Percentiles rank a stretch among this genome's conserved stretches.
Conservation (phyloP, 2,329 filamentous ascomycete species). For the Scedosporium boydii region DNA sequence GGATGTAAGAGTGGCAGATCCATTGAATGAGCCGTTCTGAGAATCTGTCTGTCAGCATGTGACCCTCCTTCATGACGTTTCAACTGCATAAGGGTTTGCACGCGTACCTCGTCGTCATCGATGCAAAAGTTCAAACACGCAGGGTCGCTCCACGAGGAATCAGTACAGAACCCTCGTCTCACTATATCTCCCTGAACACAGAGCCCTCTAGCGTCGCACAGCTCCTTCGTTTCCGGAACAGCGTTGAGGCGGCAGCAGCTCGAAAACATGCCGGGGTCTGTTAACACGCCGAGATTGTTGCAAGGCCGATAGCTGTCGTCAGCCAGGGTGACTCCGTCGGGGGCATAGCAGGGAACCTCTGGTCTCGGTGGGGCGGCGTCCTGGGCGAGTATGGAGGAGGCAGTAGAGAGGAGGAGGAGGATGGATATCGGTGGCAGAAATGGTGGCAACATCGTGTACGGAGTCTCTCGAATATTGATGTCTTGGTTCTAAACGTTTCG, state of each 20-base stretch:
- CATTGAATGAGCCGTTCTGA: conserved; percentile 16
- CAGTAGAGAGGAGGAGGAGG: background rate
- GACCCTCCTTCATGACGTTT: conserved; percentile 1
- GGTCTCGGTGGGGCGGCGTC: background rate
- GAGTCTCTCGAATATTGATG: background rate
- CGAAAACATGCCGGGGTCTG: conserved; percentile 17
- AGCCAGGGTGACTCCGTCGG: conserved; percentile 17
- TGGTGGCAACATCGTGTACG: background rate
- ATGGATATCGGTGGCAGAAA: background rate
- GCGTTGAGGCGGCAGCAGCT: conserved; percentile 21
- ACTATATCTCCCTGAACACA: conserved; percentile 16
- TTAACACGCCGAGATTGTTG: conserved; percentile 20
- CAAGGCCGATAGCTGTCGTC: conserved; percentile 21
- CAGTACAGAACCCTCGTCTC: conserved; percentile 20
- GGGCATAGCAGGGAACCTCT: conserved; percentile 16
- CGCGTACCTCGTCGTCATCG: conserved; percentile 9
- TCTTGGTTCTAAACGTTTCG: background rate
- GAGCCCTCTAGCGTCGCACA: conserved; percentile 18
- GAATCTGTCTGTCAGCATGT: background rate
- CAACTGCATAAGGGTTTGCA: background rate
- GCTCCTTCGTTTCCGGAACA: conserved; percentile 13
- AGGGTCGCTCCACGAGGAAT: conserved; percentile 19
- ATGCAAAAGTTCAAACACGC: conserved; percentile 20
- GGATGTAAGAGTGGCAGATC: conserved; percentile 15
- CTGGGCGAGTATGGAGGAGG: background rate